These are phyloP conservation scores for Acer negundo DNA, from an alignment of 345 rosid species.

Conservation along the genomic window DNA sequence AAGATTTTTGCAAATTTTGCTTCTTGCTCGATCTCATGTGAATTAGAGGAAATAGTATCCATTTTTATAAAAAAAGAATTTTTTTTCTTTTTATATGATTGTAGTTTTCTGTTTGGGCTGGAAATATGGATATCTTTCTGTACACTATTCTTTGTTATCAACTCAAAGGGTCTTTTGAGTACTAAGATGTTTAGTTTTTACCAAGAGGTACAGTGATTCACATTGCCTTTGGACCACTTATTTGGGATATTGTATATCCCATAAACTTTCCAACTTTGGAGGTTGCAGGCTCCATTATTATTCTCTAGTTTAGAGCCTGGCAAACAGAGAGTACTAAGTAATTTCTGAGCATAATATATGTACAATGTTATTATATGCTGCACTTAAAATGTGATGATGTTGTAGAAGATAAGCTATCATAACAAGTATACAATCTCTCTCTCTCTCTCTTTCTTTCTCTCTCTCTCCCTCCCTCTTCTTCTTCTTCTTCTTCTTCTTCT, in stretches of 20 bases:
- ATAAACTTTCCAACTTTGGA: neutral
- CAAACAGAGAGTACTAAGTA: neutral
- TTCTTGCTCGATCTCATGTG: neutral
- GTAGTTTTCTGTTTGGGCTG: neutral
- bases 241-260: neutral
- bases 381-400: neutral
- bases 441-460: neutral
- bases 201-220: neutral
- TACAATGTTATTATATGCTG: neutral
- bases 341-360: too few relatives aligned
- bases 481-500: too few relatives aligned
- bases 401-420: neutral
- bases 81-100: neutral
- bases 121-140: neutral
- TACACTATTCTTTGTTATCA: neutral
- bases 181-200: neutral
- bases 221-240: neutral
- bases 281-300: neutral
- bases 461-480: neutral
- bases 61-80: neutral
- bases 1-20: conserved; percentile 8
- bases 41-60: conserved; percentile 1
- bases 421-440: neutral
- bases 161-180: neutral
- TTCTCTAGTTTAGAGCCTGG: neutral